Percentiles rank a stretch among this genome's conserved stretches.
Evolutionary conservation across 768 basidiomycete species (phyloP).

Genomic region (Leccinellum luteum): DNA sequence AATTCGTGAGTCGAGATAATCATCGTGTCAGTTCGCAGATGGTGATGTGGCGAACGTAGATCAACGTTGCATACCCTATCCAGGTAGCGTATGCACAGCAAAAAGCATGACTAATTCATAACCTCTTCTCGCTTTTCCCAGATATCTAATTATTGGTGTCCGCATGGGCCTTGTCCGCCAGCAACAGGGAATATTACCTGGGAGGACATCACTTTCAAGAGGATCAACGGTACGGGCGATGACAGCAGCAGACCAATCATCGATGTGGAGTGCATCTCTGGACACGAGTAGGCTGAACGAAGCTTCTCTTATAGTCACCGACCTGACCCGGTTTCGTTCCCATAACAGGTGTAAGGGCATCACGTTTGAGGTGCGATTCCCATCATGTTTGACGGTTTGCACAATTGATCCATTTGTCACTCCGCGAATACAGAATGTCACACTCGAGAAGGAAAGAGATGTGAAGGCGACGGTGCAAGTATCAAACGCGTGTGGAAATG

Average conservation of each 20-base stretch:
- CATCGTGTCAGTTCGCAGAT: neutral
- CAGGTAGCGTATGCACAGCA: conserved; percentile 2
- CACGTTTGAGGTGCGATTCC: conserved; percentile 10
- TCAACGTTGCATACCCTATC: conserved; percentile 4
- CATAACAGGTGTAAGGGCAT: neutral
- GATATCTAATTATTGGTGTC: conserved; percentile 9
- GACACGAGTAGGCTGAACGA: neutral
- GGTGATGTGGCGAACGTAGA: conserved; percentile 1
- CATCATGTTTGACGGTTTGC: neutral
- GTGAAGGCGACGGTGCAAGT: neutral
- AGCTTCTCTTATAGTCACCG: neutral
- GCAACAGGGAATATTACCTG: conserved; percentile 7
- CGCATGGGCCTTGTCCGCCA: neutral
- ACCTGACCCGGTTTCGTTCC: neutral
- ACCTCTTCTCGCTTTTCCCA: neutral
- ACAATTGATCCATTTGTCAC: neutral
- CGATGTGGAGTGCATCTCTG: neutral
- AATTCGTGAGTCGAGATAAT: conserved; percentile 2
- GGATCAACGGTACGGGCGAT: conserved; percentile 11
- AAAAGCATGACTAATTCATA: neutral
- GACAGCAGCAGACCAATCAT: neutral
- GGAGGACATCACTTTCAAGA: conserved; percentile 5
- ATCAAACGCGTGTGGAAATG: conserved; percentile 8
- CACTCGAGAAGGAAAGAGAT: conserved; percentile 1
- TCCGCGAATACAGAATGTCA: conserved; percentile 2